phyloP scores from a whole-genome alignment of 208 protist species.

The Herpetomonas tarakana region DNA sequence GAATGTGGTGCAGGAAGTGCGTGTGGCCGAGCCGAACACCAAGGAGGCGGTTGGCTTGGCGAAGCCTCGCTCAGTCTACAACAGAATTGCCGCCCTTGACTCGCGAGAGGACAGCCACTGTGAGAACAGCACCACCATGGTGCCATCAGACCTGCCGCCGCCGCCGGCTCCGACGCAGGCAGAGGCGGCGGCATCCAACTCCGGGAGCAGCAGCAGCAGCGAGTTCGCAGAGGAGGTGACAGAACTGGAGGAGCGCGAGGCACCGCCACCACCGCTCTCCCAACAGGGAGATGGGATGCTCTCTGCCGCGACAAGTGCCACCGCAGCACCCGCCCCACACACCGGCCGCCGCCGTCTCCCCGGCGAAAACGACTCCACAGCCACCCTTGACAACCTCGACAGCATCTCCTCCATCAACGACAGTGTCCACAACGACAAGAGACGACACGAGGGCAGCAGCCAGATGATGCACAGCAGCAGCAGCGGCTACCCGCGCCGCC shows the following conservation, averaged over 20 bases:
- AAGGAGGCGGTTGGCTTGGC: background rate
- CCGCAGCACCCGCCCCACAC: background rate
- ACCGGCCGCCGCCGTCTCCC: too few relatives aligned
- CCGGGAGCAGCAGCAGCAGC: background rate
- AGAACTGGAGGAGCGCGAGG: background rate
- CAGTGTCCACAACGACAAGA: background rate
- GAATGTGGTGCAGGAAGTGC: background rate
- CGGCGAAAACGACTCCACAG: background rate
- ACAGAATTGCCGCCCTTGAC: background rate
- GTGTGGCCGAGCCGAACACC: background rate
- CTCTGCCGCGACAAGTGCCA: background rate
- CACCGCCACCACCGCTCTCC: background rate
- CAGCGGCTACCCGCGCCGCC: background rate
- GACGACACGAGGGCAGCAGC: too few relatives aligned
- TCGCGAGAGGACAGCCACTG: too few relatives aligned
- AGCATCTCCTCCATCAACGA: constrained; percentile 2
- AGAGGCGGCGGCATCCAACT: constrained; percentile 1
- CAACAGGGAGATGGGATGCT: too few relatives aligned
- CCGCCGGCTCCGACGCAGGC: background rate
- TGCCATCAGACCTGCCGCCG: too few relatives aligned
- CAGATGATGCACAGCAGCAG: too few relatives aligned
- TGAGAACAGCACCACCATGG: too few relatives aligned
- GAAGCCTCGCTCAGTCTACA: background rate
- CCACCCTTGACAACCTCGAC: background rate
- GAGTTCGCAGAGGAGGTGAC: background rate